Evolutionary conservation across 345 rosid species (phyloP), one percentile per base, ranked within the genome.

Genomic region (Camelina sativa): DNA sequence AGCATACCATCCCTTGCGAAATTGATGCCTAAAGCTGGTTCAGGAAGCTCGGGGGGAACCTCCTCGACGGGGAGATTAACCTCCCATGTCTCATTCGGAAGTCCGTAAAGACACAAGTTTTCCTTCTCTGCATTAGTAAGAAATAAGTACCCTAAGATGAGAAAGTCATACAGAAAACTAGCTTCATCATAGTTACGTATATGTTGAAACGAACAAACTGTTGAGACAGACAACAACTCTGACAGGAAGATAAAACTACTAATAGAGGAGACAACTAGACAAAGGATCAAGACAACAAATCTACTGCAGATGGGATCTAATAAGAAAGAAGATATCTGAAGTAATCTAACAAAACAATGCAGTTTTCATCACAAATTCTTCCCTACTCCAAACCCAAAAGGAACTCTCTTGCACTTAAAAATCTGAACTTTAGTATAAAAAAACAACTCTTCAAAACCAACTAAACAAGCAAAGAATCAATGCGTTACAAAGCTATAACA

Each of bases 11-110:
- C 94, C 72, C 99, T 89, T 13, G 99, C 99, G 59, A 95, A 95
- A 82, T 95, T 95, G 75, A 95, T 95, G 40, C 99, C 99, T 48
- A 95, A 60, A 1, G 98, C 99, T 25, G 99, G 99, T 79, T 95
- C 98, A 25, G 99, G 99, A 77, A 95, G 99, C 88, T 95, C 99
- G 1, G 99, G 98, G 62, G 98, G 99, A 68, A 95, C 99, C 82
- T 95, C 99, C 75, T 95, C 99, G 12, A 95, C 98, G 52, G 99
- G 99, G 69, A 95, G 85, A 59, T 92, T 95, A 66, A 95, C 99
- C 80, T 92, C 99, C 99, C 99, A 95, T 37, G 91, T 80, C 82
- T 90, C 97, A 73, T 86, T 92, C 13, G 99, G 99, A 77, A 90
- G 90, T 80, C 96, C 99, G 83, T 90, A 95, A 8, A 92, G 86